These are phyloP conservation scores for Hanseniaspora nectarophila DNA, from an alignment of 805 yeast genomes.

Conservation along the genomic window DNA sequence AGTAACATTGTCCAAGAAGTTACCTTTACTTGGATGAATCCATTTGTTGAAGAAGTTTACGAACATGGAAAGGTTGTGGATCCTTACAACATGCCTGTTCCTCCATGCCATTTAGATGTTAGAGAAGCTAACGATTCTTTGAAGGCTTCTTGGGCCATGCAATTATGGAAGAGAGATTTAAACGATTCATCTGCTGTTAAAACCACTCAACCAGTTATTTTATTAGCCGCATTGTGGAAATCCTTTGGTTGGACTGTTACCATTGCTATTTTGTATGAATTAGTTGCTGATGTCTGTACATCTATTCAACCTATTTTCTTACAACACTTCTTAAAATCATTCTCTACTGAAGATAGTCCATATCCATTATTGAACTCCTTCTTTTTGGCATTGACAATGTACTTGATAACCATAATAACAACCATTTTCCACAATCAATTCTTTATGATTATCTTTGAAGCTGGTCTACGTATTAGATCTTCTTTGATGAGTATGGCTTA, in stretches of 20 bases:
- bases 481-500: slow-evolving; percentile 58
- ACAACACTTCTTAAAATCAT: slow-evolving; percentile 37
- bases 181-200: slow-evolving; percentile 6
- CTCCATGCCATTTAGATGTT: slow-evolving; percentile 32
- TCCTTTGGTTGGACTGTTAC: slow-evolving; percentile 32
- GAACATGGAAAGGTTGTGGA: slow-evolving; percentile 31
- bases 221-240: slow-evolving; percentile 28
- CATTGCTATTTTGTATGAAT: slow-evolving; percentile 30
- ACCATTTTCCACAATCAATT: slow-evolving; percentile 60
- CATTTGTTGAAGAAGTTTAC: slow-evolving; percentile 32
- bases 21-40: slow-evolving; percentile 40
- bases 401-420: slow-evolving; percentile 45
- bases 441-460: slow-evolving; percentile 43
- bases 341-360: slow-evolving; percentile 23
- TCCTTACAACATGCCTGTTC: slow-evolving; percentile 34
- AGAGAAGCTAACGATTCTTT: slow-evolving; percentile 26
- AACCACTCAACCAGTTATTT: slow-evolving; percentile 20
- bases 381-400: slow-evolving; percentile 52
- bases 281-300: slow-evolving; percentile 30
- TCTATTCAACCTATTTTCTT: slow-evolving; percentile 50
- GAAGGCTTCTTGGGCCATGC: slow-evolving; percentile 28
- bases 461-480: slow-evolving; percentile 55
- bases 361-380: slow-evolving; percentile 50
- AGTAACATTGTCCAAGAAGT: slow-evolving; percentile 29
- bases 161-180: slow-evolving; percentile 25